Evolutionary conservation across 2,329 filamentous ascomycete genomes (phyloP).

Genomic region (Fusarium sp.): DNA sequence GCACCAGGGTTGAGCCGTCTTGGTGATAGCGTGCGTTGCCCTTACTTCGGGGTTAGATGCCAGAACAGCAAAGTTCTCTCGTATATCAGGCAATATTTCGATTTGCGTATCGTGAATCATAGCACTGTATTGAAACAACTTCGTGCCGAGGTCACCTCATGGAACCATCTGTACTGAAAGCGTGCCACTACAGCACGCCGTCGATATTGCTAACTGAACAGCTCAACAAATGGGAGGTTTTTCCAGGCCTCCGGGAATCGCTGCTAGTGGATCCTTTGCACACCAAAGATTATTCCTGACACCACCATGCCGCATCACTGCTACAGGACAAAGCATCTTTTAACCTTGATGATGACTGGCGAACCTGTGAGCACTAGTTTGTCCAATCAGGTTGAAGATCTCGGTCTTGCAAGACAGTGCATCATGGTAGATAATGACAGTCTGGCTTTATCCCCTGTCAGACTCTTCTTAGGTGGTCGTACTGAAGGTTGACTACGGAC

Average conservation of each 20-base stretch:
- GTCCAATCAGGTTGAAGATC: constrained; percentile 17
- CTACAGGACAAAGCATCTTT: constrained; percentile 25
- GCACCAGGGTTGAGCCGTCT: constrained; percentile 28
- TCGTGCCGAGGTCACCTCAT: constrained; percentile 30
- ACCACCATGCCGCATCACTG: constrained; percentile 30
- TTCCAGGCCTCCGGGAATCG: constrained; percentile 44
- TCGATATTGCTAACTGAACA: constrained; percentile 32
- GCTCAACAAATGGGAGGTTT: constrained; percentile 44
- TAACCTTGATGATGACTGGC: constrained; percentile 16
- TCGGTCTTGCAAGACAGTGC: constrained; percentile 8
- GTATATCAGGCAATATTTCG: not conserved
- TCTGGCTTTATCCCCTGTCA: constrained; percentile 4
- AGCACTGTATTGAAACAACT: constrained; percentile 6
- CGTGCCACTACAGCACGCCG: constrained; percentile 43
- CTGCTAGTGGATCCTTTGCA: constrained; percentile 40
- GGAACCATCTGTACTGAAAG: constrained; percentile 34
- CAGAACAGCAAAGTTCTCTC: not conserved
- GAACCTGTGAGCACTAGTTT: constrained; percentile 7
- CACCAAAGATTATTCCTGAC: constrained; percentile 47
- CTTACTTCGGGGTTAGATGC: not conserved
- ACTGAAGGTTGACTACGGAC: not conserved
- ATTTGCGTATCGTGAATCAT: constrained; percentile 16
- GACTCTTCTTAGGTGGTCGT: not conserved
- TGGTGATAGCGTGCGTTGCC: constrained; percentile 23
- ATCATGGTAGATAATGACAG: constrained; percentile 9